phyloP scores from a whole-genome alignment of 2,329 filamentous ascomycete genomes.

The Berkeleyomyces basicola region DNA sequence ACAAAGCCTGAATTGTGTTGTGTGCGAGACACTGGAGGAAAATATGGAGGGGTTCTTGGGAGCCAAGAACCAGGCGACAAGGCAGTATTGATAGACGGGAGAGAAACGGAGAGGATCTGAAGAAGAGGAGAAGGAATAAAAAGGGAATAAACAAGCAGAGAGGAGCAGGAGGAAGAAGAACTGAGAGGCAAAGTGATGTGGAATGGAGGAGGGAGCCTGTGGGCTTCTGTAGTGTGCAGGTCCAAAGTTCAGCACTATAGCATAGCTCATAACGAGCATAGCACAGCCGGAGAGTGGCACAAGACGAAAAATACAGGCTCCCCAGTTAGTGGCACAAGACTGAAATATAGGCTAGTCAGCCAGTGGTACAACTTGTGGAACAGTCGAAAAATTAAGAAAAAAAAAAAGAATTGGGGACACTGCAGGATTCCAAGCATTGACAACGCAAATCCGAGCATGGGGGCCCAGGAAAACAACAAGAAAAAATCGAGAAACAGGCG shows the following conservation, averaged over 20 bases:
- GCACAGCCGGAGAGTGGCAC: not conserved
- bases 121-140: not conserved
- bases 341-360: too few relatives aligned
- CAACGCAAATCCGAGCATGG: constrained; percentile 2
- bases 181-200: not conserved
- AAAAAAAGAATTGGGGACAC: not conserved
- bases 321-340: too few relatives aligned
- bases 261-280: too few relatives aligned
- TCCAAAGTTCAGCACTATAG: too few relatives aligned
- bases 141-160: constrained; percentile 1
- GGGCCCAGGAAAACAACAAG: not conserved
- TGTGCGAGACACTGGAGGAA: not conserved
- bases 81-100: not conserved
- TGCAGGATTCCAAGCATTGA: not conserved
- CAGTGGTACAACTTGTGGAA: too few relatives aligned
- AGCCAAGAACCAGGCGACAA: not conserved
- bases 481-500: not conserved
- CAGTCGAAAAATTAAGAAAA: not conserved
- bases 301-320: constrained; percentile 10
- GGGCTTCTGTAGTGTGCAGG: too few relatives aligned
- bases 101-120: not conserved
- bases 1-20: not conserved
- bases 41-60: not conserved
- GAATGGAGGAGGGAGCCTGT: not conserved
- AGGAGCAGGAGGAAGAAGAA: constrained; percentile 15